phyloP scores from a whole-genome alignment of 2,329 filamentous ascomycete species.

The Aspergillus fumigatiaffinis region DNA sequence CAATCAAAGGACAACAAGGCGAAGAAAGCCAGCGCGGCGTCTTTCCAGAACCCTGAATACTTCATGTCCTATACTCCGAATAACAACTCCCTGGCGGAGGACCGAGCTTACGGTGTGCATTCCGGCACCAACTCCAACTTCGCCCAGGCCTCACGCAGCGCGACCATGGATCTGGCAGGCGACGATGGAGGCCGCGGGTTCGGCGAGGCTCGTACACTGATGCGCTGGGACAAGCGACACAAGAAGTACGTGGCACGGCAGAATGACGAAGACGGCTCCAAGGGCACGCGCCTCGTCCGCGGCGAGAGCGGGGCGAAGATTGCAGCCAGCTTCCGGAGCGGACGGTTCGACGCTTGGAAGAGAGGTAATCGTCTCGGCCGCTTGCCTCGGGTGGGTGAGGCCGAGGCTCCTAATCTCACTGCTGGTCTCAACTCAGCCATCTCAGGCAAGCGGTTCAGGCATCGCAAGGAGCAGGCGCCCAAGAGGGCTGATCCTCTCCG shows the following conservation, averaged over 20 bases:
- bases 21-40: conserved; percentile 50
- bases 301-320: conserved; percentile 96
- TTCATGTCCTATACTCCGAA: conserved; percentile 97
- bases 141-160: conserved; percentile 77
- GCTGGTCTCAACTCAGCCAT: conserved; percentile 31
- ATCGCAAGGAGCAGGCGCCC: conserved; percentile 81
- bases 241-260: conserved; percentile 89
- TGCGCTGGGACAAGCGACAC: conserved; percentile 96
- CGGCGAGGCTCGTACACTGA: conserved; percentile 67
- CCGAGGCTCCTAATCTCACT: conserved; percentile 52
- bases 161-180: conserved; percentile 86
- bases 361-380: conserved; percentile 76
- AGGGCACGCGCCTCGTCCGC: conserved; percentile 69
- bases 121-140: conserved; percentile 75
- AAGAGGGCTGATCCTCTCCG: conserved; percentile 91
- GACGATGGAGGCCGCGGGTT: conserved; percentile 79
- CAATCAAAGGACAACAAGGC: conserved; percentile 46
- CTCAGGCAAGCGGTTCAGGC: conserved; percentile 65
- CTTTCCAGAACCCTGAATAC: conserved; percentile 79
- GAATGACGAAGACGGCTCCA: conserved; percentile 92
- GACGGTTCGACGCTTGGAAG: conserved; percentile 90
- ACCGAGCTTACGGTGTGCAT: conserved; percentile 89
- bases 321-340: conserved; percentile 85
- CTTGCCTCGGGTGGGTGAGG: conserved; percentile 77
- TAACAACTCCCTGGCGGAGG: conserved; percentile 75